These are phyloP conservation scores for Mycena latifolia DNA, from an alignment of 768 basidiomycete species.

Conservation along the genomic window DNA sequence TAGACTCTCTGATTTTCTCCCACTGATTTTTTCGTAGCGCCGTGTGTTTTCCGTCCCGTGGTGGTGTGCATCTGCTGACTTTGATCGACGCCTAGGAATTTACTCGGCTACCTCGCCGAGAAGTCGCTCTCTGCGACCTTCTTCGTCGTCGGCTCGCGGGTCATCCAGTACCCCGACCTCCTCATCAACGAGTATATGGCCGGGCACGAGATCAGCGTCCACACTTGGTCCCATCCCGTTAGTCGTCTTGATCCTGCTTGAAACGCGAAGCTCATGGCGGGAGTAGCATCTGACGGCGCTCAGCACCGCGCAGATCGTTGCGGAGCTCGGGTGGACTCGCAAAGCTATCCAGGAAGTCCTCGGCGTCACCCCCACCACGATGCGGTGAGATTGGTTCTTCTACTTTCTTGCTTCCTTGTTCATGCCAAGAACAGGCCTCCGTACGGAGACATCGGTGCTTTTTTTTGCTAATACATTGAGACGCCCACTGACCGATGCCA, in stretches of 20 bases:
- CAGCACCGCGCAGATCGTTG: conserved; percentile 88
- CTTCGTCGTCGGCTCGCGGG: conserved; percentile 91
- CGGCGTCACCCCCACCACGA: conserved; percentile 81
- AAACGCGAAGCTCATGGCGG: not conserved
- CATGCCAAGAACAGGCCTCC: conserved; percentile 58
- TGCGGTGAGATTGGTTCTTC: conserved; percentile 54
- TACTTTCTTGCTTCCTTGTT: not conserved
- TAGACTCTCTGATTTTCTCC: conserved; percentile 1
- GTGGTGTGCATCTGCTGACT: not conserved
- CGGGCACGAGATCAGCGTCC: conserved; percentile 86
- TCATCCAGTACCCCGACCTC: conserved; percentile 80
- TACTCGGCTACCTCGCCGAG: conserved; percentile 78
- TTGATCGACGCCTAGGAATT: conserved; percentile 51
- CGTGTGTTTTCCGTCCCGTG: conserved; percentile 33
- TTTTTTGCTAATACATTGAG: not conserved
- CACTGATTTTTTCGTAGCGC: conserved; percentile 35
- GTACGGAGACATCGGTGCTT: conserved; percentile 80
- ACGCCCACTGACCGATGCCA: not conserved
- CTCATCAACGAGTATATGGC: conserved; percentile 85
- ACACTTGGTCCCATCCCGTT: conserved; percentile 89
- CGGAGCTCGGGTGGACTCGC: conserved; percentile 94
- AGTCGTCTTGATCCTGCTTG: conserved; percentile 41
- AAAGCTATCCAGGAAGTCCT: conserved; percentile 83
- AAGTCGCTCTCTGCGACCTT: conserved; percentile 85
- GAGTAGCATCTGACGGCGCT: conserved; percentile 69